Evolutionary conservation across 2,329 filamentous ascomycete genomes (phyloP).

Genomic region (Trichoderma aggressivum): DNA sequence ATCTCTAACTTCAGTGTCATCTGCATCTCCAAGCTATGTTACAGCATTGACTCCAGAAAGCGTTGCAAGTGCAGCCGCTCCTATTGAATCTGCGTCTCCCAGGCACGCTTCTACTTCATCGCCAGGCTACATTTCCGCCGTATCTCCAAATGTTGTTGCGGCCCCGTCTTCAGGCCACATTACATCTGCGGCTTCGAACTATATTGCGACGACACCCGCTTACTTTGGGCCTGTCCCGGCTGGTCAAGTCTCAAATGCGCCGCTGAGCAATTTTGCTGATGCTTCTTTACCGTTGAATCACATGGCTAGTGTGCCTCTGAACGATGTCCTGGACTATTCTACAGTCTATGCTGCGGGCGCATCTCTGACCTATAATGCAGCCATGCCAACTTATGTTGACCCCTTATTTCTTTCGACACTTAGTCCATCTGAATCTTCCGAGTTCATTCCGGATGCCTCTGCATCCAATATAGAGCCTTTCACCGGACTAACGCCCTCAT

Average conservation of each 20-base stretch:
- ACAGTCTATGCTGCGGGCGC: background rate
- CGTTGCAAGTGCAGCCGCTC: background rate
- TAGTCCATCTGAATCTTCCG: background rate
- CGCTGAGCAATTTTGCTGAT: background rate
- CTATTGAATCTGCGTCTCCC: background rate
- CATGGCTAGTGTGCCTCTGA: background rate
- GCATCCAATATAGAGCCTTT: too few relatives aligned
- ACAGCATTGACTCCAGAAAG: background rate
- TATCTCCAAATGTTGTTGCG: background rate
- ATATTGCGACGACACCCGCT: background rate
- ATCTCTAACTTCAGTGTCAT: background rate
- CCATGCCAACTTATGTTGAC: background rate
- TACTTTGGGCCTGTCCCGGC: background rate
- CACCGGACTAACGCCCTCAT: background rate
- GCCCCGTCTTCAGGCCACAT: background rate
- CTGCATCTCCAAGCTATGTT: background rate
- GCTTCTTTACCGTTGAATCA: background rate
- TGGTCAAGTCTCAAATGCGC: background rate
- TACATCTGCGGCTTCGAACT: background rate
- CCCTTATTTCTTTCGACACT: background rate
- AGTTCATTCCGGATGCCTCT: background rate
- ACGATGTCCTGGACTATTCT: background rate
- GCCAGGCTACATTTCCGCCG: background rate
- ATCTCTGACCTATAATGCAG: background rate
- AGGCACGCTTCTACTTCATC: background rate